These are phyloP conservation scores for Claviceps cyperi DNA, from an alignment of 2,329 filamentous ascomycete species.

Conservation along the genomic window DNA sequence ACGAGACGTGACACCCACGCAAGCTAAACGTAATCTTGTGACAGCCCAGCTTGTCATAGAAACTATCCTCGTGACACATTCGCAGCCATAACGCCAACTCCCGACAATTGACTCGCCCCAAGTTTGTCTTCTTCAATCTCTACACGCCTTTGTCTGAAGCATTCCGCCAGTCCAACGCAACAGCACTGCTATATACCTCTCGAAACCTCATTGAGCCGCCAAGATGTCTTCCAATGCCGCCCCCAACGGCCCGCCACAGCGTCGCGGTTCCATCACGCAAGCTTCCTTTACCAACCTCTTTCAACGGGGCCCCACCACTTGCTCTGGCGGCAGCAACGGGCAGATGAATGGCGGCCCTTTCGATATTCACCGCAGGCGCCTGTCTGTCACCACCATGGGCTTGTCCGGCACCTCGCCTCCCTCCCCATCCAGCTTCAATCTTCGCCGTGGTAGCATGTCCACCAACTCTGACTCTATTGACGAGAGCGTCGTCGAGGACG, in stretches of 20 bases:
- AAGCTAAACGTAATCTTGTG: too few species aligned
- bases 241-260: conserved; percentile 26
- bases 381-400: conserved; percentile 61
- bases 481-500: conserved; percentile 60
- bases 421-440: conserved; percentile 33
- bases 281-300: conserved; percentile 45
- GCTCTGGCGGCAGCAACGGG: conserved; percentile 22
- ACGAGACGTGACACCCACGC: background rate
- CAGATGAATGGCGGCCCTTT: conserved; percentile 26
- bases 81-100: background rate
- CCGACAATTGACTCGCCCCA: background rate
- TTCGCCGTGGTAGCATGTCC: conserved; percentile 54
- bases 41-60: background rate
- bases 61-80: background rate
- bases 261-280: conserved; percentile 42
- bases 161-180: conserved; percentile 4
- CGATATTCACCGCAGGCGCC: conserved; percentile 48
- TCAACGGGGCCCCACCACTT: conserved; percentile 37
- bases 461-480: conserved; percentile 54
- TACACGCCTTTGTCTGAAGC: background rate
- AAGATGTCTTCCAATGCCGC: conserved; percentile 22
- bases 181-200: background rate
- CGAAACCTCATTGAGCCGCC: conserved; percentile 2
- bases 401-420: conserved; percentile 58
- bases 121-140: background rate